Evolutionary conservation across 2,329 filamentous ascomycete species (phyloP), one percentile per base, ranked within the genome.

Genomic region (Trichophaea hybrida): DNA sequence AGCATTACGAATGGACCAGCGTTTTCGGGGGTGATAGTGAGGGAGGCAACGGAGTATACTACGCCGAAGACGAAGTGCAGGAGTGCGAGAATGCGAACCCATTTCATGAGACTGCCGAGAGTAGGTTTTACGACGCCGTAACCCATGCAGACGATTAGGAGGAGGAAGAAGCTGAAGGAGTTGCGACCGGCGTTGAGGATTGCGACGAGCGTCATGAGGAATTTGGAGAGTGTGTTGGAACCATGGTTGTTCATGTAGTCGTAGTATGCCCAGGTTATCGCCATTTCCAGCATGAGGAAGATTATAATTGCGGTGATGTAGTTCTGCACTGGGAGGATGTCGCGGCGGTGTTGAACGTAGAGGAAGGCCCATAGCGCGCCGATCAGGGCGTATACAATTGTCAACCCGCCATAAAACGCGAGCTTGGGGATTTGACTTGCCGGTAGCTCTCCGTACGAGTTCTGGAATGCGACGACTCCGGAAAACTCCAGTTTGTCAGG

Each of bases 181-280:
- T 97, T 98, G 65, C 93, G 81, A 59, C 84, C 90, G 4, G 93
- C 93, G 70, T 95, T 97, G 49, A 98, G 78, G 31, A 97, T 78
- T 40, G 89, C 89, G n/a, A 96, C 91, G 31, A 96, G 75, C 15
- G 96, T 82, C 74, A 98, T 85, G 59, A 97, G 77, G 5, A 85
- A 85, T 71, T 94, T 95, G 59, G 88, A 83, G 49, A 87, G 83
- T 1, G 85, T 72, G 69, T 89, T 95, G 57, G 88, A 82, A 44
- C 93, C 93, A 70, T 95, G 82, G 43, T 85, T 81, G 72, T 98
- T 98, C 70, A 94, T 82, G 71, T 87, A 97, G 74, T 98, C 93
- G 72, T 97, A 98, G 75, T 94, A 98, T 48, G 88, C 89, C 93
- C 93, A 98, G 1, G 93, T 98, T 81, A 97, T 90, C 69, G 97